Evolutionary conservation across 345 rosid genomes (phyloP).

Genomic region (Populus euphratica): DNA sequence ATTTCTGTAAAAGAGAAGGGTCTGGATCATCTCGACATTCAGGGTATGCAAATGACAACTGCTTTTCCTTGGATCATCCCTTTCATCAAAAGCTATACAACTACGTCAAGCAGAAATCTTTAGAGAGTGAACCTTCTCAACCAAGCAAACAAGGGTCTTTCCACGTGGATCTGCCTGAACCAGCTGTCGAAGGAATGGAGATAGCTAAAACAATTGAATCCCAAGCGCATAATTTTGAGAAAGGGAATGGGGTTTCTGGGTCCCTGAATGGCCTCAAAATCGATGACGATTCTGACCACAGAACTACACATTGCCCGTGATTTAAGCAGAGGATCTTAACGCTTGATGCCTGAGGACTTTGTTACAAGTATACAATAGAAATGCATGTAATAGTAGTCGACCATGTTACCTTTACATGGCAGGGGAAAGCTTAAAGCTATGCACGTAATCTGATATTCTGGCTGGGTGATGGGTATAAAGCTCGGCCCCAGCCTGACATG

Average conservation of each 20-base stretch:
- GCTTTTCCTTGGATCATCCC: conserved; percentile 74
- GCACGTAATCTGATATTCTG: conserved; percentile 8
- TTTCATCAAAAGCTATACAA: conserved; percentile 85
- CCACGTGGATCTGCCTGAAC: conserved; percentile 78
- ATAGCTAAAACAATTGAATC: conserved; percentile 73
- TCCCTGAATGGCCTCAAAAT: conserved; percentile 33
- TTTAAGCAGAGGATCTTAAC: not conserved
- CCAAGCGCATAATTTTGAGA: conserved; percentile 62
- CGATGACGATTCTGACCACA: conserved; percentile 21
- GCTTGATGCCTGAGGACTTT: not conserved
- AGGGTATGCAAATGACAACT: conserved; percentile 41
- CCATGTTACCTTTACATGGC: conserved; percentile 2
- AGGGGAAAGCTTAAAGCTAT: not conserved
- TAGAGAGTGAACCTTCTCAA: conserved; percentile 23
- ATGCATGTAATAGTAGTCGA: not conserved
- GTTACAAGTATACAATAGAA: conserved; percentile 11
- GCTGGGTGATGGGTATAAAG: conserved; percentile 15
- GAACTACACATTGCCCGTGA: not conserved
- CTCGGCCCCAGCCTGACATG: conserved; percentile 8
- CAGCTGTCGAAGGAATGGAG: conserved; percentile 52
- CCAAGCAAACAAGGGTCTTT: conserved; percentile 83
- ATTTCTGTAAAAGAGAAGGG: conserved; percentile 80
- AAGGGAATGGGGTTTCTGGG: conserved; percentile 36
- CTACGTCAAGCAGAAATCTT: conserved; percentile 68
- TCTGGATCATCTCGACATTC: conserved; percentile 71